Evolutionary conservation across 2,329 filamentous ascomycete species (phyloP).

Genomic region (Fusarium haematococcum): DNA sequence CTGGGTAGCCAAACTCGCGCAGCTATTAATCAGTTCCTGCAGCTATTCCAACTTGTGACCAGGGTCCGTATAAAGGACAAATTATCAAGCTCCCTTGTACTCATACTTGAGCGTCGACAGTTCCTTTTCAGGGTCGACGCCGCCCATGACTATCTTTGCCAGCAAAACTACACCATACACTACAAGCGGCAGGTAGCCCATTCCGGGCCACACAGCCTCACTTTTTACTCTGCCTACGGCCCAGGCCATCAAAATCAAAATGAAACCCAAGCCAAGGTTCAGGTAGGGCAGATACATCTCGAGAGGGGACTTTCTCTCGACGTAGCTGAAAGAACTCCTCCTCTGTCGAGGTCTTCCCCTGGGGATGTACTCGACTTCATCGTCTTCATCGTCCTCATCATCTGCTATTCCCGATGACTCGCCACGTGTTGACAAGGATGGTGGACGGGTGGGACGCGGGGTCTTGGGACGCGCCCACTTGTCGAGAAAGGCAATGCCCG

Average conservation of each 20-base stretch:
- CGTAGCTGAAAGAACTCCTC: slow-evolving; percentile 37
- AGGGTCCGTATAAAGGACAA: not conserved
- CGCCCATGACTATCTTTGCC: slow-evolving; percentile 74
- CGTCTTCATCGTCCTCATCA: slow-evolving; percentile 33
- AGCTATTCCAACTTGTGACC: not conserved
- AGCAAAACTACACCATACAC: slow-evolving; percentile 71
- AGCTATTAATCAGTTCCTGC: not conserved
- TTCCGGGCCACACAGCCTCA: slow-evolving; percentile 54
- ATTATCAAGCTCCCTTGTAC: slow-evolving; percentile 72
- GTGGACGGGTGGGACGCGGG: slow-evolving; percentile 40
- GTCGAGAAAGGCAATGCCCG: slow-evolving; percentile 65
- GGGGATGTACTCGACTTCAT: slow-evolving; percentile 15
- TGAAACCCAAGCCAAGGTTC: slow-evolving; percentile 67
- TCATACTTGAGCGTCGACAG: slow-evolving; percentile 72
- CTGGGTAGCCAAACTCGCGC: not conserved
- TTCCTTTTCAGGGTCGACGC: slow-evolving; percentile 76
- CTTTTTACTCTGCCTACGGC: slow-evolving; percentile 50
- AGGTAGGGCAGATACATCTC: slow-evolving; percentile 69
- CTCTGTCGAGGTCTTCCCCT: slow-evolving; percentile 32
- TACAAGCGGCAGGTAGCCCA: slow-evolving; percentile 65
- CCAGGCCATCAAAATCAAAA: slow-evolving; percentile 63
- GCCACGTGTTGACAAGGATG: slow-evolving; percentile 31
- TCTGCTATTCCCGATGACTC: slow-evolving; percentile 22
- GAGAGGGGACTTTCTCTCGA: slow-evolving; percentile 58
- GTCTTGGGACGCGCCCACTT: slow-evolving; percentile 51